Conservation (phyloP, 805 yeast species). For the Metschnikowia lunata region DNA sequence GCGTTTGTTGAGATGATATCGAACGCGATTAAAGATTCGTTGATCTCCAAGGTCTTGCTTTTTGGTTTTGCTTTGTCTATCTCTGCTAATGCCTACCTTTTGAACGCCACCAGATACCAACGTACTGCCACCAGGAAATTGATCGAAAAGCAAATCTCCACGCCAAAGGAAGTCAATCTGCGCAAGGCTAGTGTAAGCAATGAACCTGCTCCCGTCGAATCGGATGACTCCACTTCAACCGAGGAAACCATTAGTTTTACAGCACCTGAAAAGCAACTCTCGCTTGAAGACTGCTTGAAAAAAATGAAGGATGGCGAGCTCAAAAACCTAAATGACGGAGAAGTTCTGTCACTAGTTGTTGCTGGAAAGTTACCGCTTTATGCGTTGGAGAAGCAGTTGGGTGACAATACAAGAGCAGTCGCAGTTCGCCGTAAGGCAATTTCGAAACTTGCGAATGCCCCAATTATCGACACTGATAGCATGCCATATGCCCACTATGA, state of each 20-base stretch:
- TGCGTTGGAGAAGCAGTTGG: conserved; percentile 89
- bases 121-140: conserved; percentile 40
- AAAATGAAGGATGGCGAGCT: conserved; percentile 69
- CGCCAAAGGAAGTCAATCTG: conserved; percentile 16
- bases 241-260: conserved; percentile 24
- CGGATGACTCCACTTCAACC: conserved; percentile 18
- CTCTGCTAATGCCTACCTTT: conserved; percentile 75
- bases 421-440: conserved; percentile 89
- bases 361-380: conserved; percentile 83
- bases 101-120: conserved; percentile 78
- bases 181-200: conserved; percentile 5
- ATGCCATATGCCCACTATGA: conserved; percentile 84
- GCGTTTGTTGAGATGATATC: conserved; percentile 53
- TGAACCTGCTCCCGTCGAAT: conserved; percentile 4
- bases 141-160: conserved; percentile 36
- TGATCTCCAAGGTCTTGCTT: conserved; percentile 73
- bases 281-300: conserved; percentile 61
- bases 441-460: conserved; percentile 75
- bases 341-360: conserved; percentile 66
- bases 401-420: conserved; percentile 89
- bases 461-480: conserved; percentile 63
- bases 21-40: conserved; percentile 69
- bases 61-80: conserved; percentile 70
- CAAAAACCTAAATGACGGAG: conserved; percentile 61
- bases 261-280: conserved; percentile 28